A percentile compares a stretch with the other conserved stretches of the same genome.
Conservation (phyloP, 192 early-diverging fungal genomes). For the Coemansia sp. region DNA sequence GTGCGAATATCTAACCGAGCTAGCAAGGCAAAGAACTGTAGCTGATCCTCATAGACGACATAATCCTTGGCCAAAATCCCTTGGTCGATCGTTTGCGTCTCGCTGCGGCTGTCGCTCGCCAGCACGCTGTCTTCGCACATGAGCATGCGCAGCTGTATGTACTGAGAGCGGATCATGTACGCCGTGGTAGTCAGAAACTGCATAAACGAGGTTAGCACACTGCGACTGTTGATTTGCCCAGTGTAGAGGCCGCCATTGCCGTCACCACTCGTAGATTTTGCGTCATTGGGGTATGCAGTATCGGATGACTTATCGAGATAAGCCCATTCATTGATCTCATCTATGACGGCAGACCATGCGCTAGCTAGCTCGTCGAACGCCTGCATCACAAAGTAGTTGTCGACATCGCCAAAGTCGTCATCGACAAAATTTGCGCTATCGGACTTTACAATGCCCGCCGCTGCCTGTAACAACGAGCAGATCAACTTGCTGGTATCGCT, state of each 20-base stretch:
- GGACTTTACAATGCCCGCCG: constrained; percentile 37
- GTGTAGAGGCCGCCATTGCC: not conserved
- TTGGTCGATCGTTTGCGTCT: constrained; percentile 33
- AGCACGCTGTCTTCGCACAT: constrained; percentile 45
- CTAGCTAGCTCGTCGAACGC: constrained; percentile 58
- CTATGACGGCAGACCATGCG: constrained; percentile 51
- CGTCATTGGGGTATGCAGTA: not conserved
- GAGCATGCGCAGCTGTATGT: constrained; percentile 55
- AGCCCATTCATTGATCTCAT: constrained; percentile 43
- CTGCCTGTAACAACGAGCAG: constrained; percentile 44
- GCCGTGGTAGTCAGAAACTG: constrained; percentile 46
- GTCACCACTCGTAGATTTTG: not conserved
- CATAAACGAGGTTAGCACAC: constrained; percentile 37
- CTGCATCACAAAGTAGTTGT: constrained; percentile 60
- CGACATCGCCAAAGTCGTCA: constrained; percentile 56
- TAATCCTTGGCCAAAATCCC: constrained; percentile 53
- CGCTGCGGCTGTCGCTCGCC: constrained; percentile 18
- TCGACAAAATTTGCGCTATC: constrained; percentile 36
- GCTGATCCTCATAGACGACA: constrained; percentile 56
- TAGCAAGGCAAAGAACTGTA: constrained; percentile 52
- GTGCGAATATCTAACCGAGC: constrained; percentile 45
- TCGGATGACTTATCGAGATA: constrained; percentile 27
- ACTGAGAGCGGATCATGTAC: constrained; percentile 49
- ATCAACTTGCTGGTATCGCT: constrained; percentile 52
- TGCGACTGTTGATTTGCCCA: constrained; percentile 9